Percentiles rank a stretch among this genome's conserved stretches.
Evolutionary conservation across 345 rosid genomes (phyloP).

Genomic region (Dipteronia sinensis): DNA sequence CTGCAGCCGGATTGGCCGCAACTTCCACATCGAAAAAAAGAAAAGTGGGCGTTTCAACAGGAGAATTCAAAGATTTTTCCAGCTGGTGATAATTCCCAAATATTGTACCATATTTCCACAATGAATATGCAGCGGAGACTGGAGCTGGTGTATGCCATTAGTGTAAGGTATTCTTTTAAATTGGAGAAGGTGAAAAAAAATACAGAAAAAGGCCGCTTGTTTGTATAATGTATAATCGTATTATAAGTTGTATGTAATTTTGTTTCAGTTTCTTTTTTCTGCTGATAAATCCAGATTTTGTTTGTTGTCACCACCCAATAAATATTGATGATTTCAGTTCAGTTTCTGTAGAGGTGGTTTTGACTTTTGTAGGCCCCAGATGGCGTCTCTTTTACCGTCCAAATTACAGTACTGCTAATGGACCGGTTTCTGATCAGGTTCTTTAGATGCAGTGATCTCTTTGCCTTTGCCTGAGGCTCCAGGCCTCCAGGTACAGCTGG

Average conservation of each 20-base stretch:
- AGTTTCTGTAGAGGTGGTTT: neutral
- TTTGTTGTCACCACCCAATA: neutral
- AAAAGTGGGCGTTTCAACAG: slow-evolving; percentile 48
- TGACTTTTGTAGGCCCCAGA: neutral
- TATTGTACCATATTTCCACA: slow-evolving; percentile 17
- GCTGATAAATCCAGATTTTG: slow-evolving; percentile 7
- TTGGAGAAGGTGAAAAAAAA: slow-evolving; percentile 11
- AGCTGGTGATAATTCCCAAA: slow-evolving; percentile 53
- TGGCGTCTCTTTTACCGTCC: slow-evolving; percentile 1
- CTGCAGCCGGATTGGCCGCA: slow-evolving; percentile 34
- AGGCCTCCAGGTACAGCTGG: slow-evolving; percentile 2
- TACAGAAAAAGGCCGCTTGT: neutral
- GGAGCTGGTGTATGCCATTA: slow-evolving; percentile 7
- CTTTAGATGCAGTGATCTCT: neutral
- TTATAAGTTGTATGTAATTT: slow-evolving; percentile 5
- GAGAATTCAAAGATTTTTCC: slow-evolving; percentile 79
- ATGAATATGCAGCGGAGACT: neutral
- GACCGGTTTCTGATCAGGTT: neutral
- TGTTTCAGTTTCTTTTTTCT: neutral
- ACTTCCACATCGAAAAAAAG: slow-evolving; percentile 59
- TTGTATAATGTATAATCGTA: slow-evolving; percentile 3
- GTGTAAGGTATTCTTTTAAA: slow-evolving; percentile 17
- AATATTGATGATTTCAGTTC: neutral
- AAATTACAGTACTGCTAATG: neutral
- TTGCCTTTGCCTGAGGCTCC: neutral